Base-by-base conservation (phyloP, 1,139 yeast genomes). In the Candida freyschussii region DNA sequence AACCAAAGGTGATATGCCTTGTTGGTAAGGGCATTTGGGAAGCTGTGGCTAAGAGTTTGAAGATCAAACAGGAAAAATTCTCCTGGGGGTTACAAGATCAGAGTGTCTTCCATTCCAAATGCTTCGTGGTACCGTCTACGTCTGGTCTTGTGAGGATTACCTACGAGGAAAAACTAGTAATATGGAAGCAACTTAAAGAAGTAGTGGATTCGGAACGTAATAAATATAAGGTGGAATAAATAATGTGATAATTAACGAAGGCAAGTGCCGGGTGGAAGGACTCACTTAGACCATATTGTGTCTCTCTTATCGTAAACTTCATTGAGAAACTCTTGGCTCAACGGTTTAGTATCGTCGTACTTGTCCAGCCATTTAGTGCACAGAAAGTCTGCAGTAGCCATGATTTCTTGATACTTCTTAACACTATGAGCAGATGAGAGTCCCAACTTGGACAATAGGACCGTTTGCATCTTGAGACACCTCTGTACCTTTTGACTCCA, bases 1-100 rank as follows among this genome's bases (percentile, higher is more conserved):
- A 51, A 3, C 75, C 81, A 0, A 46, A 55, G 22, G 60, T 63
- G 27, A 59, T 80, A 0, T 78, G 80, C 21, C 57, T 82, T 20
- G 71, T 82, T 4, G 94, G 94, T 0, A 80, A 80, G 44, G 89
- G 89, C 0, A 78, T 82, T n/a, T 82, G 87, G 86, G 86, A 79
- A 38, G 57, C 69, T 3, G 57, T 81, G 2, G 17, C 29, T 9
- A 39, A 32, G 13, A 17, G 13, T 11, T 65, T 71, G 35, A 62
- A 58, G 34, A 58, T 56, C 18, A 39, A 46, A 20, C 33, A 37
- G 8, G 14, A 17, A 1, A 14, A 32, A 10, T 69, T 69, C 35
- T 21, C 48, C 14, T 82, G 82, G 75, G 91, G 89, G 0, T 46
- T 53, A 37, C 80, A 72, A 41, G 39, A 48, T 12, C 46, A 41